phyloP scores from a whole-genome alignment of 495 filamentous ascomycete genomes.

The Podospora comata region DNA sequence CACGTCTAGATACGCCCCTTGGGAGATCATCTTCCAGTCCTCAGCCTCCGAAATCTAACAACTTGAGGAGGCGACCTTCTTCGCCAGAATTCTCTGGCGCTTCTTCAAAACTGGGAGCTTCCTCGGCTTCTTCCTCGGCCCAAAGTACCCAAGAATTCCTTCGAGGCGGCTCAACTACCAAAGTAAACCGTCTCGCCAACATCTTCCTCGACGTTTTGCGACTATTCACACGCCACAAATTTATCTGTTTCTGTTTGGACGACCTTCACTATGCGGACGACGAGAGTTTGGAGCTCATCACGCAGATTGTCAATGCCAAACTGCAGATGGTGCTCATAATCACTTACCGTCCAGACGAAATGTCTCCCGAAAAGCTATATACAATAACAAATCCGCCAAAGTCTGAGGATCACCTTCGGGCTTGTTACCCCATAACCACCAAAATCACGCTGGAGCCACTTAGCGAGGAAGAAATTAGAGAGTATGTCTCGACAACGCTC shows the following conservation, averaged over 20 bases:
- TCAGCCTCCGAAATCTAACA: conserved; percentile 21
- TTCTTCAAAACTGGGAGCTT: conserved; percentile 11
- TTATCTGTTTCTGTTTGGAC: conserved; percentile 81
- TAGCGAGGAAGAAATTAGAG: conserved; percentile 66
- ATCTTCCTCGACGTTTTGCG: conserved; percentile 81
- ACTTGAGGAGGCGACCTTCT: conserved; percentile 39
- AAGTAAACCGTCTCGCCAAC: conserved; percentile 75
- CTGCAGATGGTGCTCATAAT: conserved; percentile 77
- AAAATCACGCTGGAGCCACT: conserved; percentile 65
- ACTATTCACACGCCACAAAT: conserved; percentile 69
- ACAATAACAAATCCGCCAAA: conserved; percentile 46
- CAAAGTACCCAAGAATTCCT: conserved; percentile 70
- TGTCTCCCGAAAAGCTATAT: conserved; percentile 44
- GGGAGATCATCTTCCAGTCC: conserved; percentile 24
- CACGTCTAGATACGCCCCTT: conserved; percentile 29
- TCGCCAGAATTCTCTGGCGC: conserved; percentile 39
- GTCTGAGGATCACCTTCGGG: conserved; percentile 46
- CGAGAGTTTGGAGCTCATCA: conserved; percentile 76
- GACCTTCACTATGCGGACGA: conserved; percentile 85
- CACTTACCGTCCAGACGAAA: conserved; percentile 57
- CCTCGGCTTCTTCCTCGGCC: conserved; percentile 25
- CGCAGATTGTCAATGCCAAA: conserved; percentile 65
- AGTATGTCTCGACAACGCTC: conserved; percentile 74
- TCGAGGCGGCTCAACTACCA: conserved; percentile 62
- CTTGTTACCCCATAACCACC: conserved; percentile 52